Conservation (phyloP, 164 flowering plant species). For the Warburgia ugandensis region DNA sequence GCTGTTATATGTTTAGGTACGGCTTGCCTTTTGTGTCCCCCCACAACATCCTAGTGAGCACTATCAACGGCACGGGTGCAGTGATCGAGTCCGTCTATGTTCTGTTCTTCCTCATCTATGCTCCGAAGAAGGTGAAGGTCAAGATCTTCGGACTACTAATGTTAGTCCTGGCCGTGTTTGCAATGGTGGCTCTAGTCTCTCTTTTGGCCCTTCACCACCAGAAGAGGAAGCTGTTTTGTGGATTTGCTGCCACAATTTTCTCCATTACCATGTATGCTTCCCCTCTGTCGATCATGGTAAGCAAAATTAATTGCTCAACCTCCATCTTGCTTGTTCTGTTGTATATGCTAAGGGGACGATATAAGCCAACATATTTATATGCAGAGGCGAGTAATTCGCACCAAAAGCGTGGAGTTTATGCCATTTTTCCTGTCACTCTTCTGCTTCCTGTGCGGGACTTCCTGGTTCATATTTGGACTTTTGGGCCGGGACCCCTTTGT, state of each 20-base stretch:
- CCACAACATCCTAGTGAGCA: constrained; percentile 61
- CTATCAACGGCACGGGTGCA: constrained; percentile 76
- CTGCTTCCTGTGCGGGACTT: constrained; percentile 37
- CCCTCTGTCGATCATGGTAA: constrained; percentile 80
- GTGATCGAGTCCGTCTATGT: constrained; percentile 64
- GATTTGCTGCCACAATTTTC: constrained; percentile 69
- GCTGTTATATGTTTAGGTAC: constrained; percentile 57
- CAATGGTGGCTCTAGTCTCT: constrained; percentile 53
- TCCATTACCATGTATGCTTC: constrained; percentile 88
- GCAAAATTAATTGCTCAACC: not conserved
- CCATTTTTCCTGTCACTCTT: constrained; percentile 49
- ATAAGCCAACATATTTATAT: too few relatives aligned
- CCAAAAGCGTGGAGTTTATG: constrained; percentile 61
- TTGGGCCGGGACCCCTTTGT: constrained; percentile 43
- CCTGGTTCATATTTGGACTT: constrained; percentile 47
- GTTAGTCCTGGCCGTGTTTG: constrained; percentile 40
- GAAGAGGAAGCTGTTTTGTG: constrained; percentile 64
- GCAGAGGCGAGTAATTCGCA: constrained; percentile 47
- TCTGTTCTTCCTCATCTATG: constrained; percentile 50
- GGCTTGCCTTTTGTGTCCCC: constrained; percentile 83
- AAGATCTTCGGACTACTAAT: constrained; percentile 44
- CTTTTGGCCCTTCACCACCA: constrained; percentile 56
- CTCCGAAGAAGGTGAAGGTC: constrained; percentile 54
- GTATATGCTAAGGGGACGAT: too few relatives aligned
- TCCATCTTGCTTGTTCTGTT: not conserved